phyloP scores from a whole-genome alignment of 2,329 filamentous ascomycete species.

The Neonectria punicea region DNA sequence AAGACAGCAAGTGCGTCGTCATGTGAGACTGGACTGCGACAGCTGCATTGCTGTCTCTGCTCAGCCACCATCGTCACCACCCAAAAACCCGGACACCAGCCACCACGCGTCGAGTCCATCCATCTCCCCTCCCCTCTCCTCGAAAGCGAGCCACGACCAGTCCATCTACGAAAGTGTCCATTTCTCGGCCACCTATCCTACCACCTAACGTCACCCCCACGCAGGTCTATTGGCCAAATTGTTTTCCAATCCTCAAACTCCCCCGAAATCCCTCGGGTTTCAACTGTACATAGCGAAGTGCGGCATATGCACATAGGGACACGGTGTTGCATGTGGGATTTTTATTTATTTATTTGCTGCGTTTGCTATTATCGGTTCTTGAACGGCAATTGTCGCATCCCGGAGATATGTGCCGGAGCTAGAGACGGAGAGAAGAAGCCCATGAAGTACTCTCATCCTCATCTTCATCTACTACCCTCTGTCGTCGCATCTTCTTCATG shows the following conservation, averaged over 20 bases:
- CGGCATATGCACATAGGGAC: constrained; percentile 43
- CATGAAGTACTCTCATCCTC: neutral
- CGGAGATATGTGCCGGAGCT: constrained; percentile 19
- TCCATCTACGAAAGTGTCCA: constrained; percentile 13
- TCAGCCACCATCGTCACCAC: constrained; percentile 14
- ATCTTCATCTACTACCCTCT: constrained; percentile 2
- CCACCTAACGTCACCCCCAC: constrained; percentile 3
- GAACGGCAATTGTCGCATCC: constrained; percentile 23
- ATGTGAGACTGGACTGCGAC: constrained; percentile 59
- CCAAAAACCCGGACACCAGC: constrained; percentile 18
- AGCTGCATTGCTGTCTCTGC: neutral
- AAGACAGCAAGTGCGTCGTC: constrained; percentile 68
- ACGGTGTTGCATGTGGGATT: constrained; percentile 37
- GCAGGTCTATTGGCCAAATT: constrained; percentile 22
- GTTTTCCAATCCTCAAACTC: constrained; percentile 13
- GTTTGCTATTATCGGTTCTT: constrained; percentile 22
- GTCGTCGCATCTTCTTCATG: constrained; percentile 3
- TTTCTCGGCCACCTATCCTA: constrained; percentile 10
- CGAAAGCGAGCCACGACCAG: constrained; percentile 15
- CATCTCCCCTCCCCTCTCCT: neutral
- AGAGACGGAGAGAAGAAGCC: constrained; percentile 4
- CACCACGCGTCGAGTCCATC: constrained; percentile 17
- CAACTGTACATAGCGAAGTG: constrained; percentile 44
- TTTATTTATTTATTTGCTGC: constrained; percentile 23
- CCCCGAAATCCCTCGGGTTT: constrained; percentile 16